A percentile compares a stretch with the other conserved stretches of the same genome.
Evolutionary conservation across 169 alveolate genomes (phyloP).

Genomic region (Ichthyophthirius multifiliis): DNA sequence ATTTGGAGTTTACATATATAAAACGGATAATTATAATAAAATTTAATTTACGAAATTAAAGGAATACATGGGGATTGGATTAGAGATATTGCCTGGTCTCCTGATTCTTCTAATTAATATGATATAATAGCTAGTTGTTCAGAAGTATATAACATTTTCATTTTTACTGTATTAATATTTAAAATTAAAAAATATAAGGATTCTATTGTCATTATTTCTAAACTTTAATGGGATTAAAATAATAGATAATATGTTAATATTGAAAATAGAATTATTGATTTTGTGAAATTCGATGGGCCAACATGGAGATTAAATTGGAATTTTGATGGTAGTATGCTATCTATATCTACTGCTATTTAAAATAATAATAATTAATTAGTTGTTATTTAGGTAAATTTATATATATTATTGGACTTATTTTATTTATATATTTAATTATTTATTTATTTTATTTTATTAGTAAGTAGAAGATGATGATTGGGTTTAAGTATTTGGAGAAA

Average conservation of each 20-base stretch:
- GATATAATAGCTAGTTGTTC: constrained; percentile 78
- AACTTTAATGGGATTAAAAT: constrained; percentile 9
- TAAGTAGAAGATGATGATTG: no score
- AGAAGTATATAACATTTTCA: constrained; percentile 23
- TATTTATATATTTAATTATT: no score
- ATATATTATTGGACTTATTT: no score
- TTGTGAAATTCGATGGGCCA: constrained; percentile 32
- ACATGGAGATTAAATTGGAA: constrained; percentile 45
- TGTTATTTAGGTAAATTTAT: constrained; percentile 5
- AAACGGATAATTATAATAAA: constrained; percentile 47
- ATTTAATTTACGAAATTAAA: constrained; percentile 52
- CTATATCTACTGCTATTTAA: constrained; percentile 28
- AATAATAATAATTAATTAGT: background rate
- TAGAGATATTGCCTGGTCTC: constrained; percentile 90
- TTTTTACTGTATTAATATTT: background rate
- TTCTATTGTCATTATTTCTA: constrained; percentile 13
- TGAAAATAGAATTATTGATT: background rate
- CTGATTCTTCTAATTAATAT: constrained; percentile 55
- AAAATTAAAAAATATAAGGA: background rate
- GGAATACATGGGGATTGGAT: constrained; percentile 87
- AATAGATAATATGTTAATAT: background rate
- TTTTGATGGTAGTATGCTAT: constrained; percentile 34
- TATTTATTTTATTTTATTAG: no score
- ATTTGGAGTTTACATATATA: constrained; percentile 79
- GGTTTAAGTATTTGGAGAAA: no score